These are phyloP conservation scores for Turnera subulata DNA, from an alignment of 345 rosid genomes.

Conservation along the genomic window DNA sequence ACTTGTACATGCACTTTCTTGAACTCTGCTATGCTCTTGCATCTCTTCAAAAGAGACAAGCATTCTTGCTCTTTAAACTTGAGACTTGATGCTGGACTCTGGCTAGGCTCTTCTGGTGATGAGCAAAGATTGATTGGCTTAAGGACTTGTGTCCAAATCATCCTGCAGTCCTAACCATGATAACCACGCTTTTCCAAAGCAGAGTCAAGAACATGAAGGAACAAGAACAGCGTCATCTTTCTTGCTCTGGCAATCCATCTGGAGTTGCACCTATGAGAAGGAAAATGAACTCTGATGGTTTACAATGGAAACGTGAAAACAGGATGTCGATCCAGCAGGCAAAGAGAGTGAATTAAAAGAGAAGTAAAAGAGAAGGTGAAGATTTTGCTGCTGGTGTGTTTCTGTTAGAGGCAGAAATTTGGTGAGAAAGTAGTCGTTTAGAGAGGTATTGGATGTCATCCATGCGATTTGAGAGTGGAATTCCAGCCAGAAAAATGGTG, in stretches of 20 bases:
- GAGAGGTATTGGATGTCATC: constrained; percentile 21
- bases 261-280: not conserved
- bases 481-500: constrained; percentile 9
- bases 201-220: too few relatives aligned
- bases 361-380: not conserved
- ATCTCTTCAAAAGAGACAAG: constrained; percentile 47
- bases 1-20: constrained; percentile 51
- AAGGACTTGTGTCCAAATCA: constrained; percentile 39
- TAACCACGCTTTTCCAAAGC: not conserved
- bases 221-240: not conserved
- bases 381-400: not conserved
- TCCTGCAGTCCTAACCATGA: constrained; percentile 27
- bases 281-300: not conserved
- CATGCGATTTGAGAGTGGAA: constrained; percentile 17
- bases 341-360: not conserved
- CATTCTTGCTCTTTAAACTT: constrained; percentile 54
- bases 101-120: constrained; percentile 21
- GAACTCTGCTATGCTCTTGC: constrained; percentile 47
- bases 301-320: not conserved
- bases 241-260: not conserved
- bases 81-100: constrained; percentile 25
- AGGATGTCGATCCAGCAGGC: not conserved
- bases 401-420: too few relatives aligned
- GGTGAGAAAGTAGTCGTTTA: constrained; percentile 1
- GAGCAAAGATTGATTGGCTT: constrained; percentile 22